Evolutionary conservation across 768 basidiomycete species (phyloP), one percentile per base, ranked within the genome.

Genomic region (Steccherinum ochraceum): DNA sequence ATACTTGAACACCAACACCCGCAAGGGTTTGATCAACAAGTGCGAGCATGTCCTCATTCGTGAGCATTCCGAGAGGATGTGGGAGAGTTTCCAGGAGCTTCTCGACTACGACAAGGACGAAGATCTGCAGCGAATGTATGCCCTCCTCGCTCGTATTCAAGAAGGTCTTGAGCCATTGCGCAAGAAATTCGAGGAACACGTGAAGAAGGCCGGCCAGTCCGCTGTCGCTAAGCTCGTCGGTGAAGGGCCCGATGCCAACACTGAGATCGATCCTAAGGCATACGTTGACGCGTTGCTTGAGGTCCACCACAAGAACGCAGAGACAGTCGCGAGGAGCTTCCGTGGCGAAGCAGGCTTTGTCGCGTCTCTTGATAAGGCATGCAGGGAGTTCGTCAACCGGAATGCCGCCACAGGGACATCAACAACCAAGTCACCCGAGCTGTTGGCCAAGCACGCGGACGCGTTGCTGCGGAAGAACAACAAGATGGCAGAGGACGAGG

Each of bases 41-140:
- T 97, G 94, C 74, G 95, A 99, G 66, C 81, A 88, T 55, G 88
- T 91, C 23, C 83, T 99, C 56, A 93, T 99, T 60, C 80, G 86
- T 51, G 86, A 86, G 56, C 93, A 95, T 62, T 74, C 84, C 44
- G 78, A 82, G 53, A 69, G 84, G 41, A 87, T 99, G 83, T 89
- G 88, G 84, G 91, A 94, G 53, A 91, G 84, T 67, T 97, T 98
- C 75, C 92, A 94, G 67, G 73, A 72, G 20, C 68, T 93, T 45
- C 81, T 94, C 57, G 94, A 97, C 65, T 93, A 78, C 65, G 95
- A 97, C 68, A 91, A 93, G 67, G 87, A 93, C 52, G 89, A 93
- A 67, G 95, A 98, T 61, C 74, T 99, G 40, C 91, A 91, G 58
- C 80, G 94, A 40, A 96, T 97, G 91, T 97, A 96, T 69, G 76